A percentile compares a stretch with the other conserved stretches of the same genome.
These are phyloP conservation scores for Suhomyces kunorum DNA, from an alignment of 1,139 yeast species.

Conservation along the genomic window DNA sequence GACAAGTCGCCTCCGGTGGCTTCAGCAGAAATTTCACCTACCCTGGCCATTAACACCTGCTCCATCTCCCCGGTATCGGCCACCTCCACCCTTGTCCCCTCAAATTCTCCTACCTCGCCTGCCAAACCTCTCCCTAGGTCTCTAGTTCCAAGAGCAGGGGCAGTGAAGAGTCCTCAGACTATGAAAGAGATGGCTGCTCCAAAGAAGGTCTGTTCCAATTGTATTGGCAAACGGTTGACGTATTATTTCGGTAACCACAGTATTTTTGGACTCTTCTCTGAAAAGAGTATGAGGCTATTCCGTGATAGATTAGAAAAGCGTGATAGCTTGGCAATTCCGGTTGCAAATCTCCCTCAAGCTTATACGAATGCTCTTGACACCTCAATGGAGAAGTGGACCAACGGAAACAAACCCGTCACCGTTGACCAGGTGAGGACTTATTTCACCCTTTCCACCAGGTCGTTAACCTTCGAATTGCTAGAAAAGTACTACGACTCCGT, in stretches of 20 bases:
- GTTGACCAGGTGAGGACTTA: neutral
- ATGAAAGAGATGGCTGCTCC: constrained; percentile 7
- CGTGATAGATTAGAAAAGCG: constrained; percentile 4
- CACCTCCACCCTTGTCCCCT: neutral
- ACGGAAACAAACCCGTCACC: neutral
- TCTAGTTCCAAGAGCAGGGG: constrained; percentile 1
- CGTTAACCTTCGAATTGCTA: constrained; percentile 13
- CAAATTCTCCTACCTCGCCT: neutral
- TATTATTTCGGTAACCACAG: constrained; percentile 15
- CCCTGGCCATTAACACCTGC: neutral
- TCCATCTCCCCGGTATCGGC: neutral
- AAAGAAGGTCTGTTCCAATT: neutral
- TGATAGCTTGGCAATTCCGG: constrained; percentile 9
- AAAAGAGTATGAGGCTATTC: constrained; percentile 13
- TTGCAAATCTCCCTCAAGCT: constrained; percentile 13
- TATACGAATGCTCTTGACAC: constrained; percentile 11
- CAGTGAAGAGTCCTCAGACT: constrained; percentile 3
- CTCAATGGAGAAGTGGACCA: constrained; percentile 9
- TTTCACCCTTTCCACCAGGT: constrained; percentile 8
- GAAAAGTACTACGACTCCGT: constrained; percentile 11
- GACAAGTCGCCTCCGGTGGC: constrained; percentile 5
- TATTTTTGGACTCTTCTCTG: constrained; percentile 13
- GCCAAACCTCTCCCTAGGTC: neutral
- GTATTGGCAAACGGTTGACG: constrained; percentile 1
- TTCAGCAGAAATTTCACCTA: neutral